phyloP scores from a whole-genome alignment of 257 asterid genomes.

The Linderniella brevidens region DNA sequence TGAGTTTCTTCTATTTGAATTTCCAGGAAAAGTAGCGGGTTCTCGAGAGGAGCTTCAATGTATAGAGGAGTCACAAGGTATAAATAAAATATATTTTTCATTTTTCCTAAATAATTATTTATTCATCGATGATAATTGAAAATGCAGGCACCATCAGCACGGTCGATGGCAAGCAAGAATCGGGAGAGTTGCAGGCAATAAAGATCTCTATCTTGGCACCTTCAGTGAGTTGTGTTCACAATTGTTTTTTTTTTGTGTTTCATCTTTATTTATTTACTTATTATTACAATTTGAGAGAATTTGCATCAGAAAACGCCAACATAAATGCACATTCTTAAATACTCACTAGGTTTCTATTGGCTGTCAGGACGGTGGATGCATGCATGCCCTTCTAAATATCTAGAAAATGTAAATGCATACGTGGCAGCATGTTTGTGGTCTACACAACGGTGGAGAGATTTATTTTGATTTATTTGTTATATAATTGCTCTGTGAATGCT shows the following conservation, averaged over 20 bases:
- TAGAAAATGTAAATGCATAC: background rate
- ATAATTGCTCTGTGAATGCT: no score
- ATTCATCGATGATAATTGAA: background rate
- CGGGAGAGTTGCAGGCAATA: constrained; percentile 85
- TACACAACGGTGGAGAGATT: no score
- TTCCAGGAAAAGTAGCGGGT: constrained; percentile 83
- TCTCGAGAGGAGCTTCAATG: constrained; percentile 82
- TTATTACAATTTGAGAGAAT: background rate
- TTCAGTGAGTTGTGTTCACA: constrained; percentile 35
- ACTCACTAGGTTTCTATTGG: constrained; percentile 24
- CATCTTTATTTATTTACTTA: background rate
- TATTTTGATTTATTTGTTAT: no score
- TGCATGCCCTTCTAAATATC: background rate
- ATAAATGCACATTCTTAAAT: background rate
- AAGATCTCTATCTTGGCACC: constrained; percentile 82
- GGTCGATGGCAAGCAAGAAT: constrained; percentile 91
- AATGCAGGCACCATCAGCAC: constrained; percentile 83
- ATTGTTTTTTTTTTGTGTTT: background rate
- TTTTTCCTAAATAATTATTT: background rate
- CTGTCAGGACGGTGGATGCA: constrained; percentile 27
- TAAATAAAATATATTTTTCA: background rate
- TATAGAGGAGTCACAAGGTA: constrained; percentile 97
- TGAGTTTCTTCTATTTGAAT: no score
- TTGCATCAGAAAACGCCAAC: background rate
- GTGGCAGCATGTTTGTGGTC: no score